Evolutionary conservation across 495 filamentous ascomycete species (phyloP).

Genomic region (Pyrenopolyporus hunteri): DNA sequence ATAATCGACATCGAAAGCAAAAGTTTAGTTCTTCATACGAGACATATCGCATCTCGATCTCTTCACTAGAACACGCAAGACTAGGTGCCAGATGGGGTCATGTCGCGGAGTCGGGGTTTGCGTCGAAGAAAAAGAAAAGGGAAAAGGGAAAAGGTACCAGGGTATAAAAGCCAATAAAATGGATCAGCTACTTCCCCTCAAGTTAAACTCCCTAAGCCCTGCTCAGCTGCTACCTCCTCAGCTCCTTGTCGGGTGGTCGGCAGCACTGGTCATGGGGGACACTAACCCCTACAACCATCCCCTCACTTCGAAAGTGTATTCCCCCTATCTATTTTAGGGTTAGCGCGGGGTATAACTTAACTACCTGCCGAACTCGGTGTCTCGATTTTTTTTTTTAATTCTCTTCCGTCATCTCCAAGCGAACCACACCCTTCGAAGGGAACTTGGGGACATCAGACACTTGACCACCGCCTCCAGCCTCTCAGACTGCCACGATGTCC

Average conservation of each 20-base stretch:
- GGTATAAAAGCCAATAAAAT: conserved; percentile 12
- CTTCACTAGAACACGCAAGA: too few species aligned
- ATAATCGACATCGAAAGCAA: too few species aligned
- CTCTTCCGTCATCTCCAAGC: conserved; percentile 24
- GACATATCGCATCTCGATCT: too few species aligned
- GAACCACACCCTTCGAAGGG: conserved; percentile 11
- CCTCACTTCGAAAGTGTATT: neutral
- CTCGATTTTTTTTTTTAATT: conserved; percentile 22
- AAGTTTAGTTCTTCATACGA: too few species aligned
- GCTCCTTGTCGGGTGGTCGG: neutral
- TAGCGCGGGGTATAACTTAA: conserved; percentile 36
- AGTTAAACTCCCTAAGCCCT: neutral
- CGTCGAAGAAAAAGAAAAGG: too few species aligned
- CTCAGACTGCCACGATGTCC: conserved; percentile 21
- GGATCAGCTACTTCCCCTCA: conserved; percentile 13
- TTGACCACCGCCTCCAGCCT: neutral
- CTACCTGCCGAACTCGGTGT: conserved; percentile 31
- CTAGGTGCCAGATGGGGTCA: too few species aligned
- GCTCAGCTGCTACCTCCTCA: neutral
- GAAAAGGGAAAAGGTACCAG: neutral
- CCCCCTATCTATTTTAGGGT: conserved; percentile 15
- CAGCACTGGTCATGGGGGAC: neutral
- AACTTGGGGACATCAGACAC: conserved; percentile 25
- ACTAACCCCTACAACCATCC: neutral
- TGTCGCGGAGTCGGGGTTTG: too few species aligned